Evolutionary conservation across 805 yeast species (phyloP).

Genomic region (Lipomyces yamadae): DNA sequence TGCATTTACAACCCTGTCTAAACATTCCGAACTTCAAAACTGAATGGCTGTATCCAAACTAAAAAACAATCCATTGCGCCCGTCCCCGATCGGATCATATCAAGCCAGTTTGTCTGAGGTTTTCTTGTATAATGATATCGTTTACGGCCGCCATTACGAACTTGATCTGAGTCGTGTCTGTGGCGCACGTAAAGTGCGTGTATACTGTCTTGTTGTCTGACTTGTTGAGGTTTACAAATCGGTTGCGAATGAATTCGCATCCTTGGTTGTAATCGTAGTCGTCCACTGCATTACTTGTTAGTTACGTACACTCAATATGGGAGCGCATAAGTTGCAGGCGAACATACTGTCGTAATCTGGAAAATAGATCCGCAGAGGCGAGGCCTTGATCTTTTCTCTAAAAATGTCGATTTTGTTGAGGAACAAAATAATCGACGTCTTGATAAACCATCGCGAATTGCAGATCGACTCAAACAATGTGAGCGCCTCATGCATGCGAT

Average conservation of each 20-base stretch:
- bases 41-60: too few species aligned
- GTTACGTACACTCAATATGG: neutral
- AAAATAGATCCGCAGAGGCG: conserved; percentile 70
- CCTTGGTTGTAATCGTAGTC: conserved; percentile 70
- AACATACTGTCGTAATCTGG: conserved; percentile 62
- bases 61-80: too few species aligned
- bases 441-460: conserved; percentile 81
- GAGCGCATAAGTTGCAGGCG: neutral
- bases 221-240: conserved; percentile 67
- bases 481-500: conserved; percentile 89
- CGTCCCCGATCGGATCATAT: conserved; percentile 13
- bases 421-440: conserved; percentile 87
- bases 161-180: conserved; percentile 85
- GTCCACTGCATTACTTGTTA: conserved; percentile 52
- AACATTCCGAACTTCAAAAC: neutral
- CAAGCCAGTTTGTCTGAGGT: conserved; percentile 59
- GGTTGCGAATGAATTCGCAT: conserved; percentile 67
- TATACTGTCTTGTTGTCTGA: conserved; percentile 75
- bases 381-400: conserved; percentile 62
- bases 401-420: conserved; percentile 87
- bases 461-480: conserved; percentile 80
- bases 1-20: neutral
- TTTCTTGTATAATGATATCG: conserved; percentile 84
- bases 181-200: conserved; percentile 93
- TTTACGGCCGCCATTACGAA: conserved; percentile 92